phyloP scores from a whole-genome alignment of 768 basidiomycete species.

The Infundibulicybe gibba region DNA sequence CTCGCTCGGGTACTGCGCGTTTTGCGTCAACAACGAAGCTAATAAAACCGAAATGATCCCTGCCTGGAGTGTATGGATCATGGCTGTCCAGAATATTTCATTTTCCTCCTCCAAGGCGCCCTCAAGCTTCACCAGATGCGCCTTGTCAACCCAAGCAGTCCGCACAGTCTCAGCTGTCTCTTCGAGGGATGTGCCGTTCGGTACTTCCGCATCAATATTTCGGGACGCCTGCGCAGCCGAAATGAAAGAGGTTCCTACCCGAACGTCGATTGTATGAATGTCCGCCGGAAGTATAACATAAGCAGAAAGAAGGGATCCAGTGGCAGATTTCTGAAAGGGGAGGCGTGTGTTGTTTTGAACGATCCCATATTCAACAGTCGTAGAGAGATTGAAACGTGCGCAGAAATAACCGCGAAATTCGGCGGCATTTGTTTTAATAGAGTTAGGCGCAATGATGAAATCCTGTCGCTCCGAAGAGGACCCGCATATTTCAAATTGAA shows the following conservation, averaged over 20 bases:
- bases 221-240: conserved; percentile 60
- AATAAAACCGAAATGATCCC: background rate
- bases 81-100: conserved; percentile 54
- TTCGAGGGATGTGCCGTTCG: conserved; percentile 44
- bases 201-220: conserved; percentile 46
- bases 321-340: conserved; percentile 21
- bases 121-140: conserved; percentile 46
- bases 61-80: conserved; percentile 63
- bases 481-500: conserved; percentile 52
- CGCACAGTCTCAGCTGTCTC: conserved; percentile 46
- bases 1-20: conserved; percentile 69
- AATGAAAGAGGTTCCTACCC: conserved; percentile 73
- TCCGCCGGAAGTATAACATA: conserved; percentile 42
- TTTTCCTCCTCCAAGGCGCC: conserved; percentile 46
- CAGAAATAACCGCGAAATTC: conserved; percentile 57
- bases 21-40: background rate
- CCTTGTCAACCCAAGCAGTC: conserved; percentile 53
- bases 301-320: conserved; percentile 47
- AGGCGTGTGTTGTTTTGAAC: conserved; percentile 39
- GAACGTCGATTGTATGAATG: conserved; percentile 37
- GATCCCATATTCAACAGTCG: conserved; percentile 41
- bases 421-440: conserved; percentile 29
- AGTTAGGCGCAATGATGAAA: conserved; percentile 58
- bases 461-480: conserved; percentile 70
- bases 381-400: conserved; percentile 45